Base-by-base conservation (phyloP, 371 early-diverging fungal species). In the Choanephora cucurbitarum region DNA sequence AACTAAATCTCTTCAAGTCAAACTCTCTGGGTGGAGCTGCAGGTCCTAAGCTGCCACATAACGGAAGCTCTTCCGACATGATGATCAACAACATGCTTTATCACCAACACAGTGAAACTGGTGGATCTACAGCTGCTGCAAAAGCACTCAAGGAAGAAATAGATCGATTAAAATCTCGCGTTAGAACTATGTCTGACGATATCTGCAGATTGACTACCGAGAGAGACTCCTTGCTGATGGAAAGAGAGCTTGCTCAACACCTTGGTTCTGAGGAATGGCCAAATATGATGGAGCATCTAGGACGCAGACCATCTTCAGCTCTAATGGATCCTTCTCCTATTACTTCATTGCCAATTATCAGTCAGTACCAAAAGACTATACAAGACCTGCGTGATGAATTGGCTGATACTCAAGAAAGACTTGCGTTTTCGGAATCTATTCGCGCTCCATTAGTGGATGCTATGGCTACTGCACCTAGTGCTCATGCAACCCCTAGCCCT, bases 151-250 rank as follows among this genome's bases (percentile, higher is more conserved):
- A 72, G 15, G 70, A 76, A 31, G 83, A 84, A 61, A 72, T 77
- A 11, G 64, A 72, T 3, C 69, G 76, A 4, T 62, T 83, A 8
- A 82, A 81, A 24, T 64, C 70, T 24, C 80, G 81, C 32, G 60
- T 83, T 13, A 66, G 64, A 21, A 62, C 69, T 24, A 69, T 68
- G 41, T 74, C 75, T 7, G 66, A 71, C 15, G 79, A 84, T 44
- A 70, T 86, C 11, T 73, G 72, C 31, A 59, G 72, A 51, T 67
- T 77, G 9, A 67, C 78, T 9, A 74, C 81, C 1, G 82, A 86
- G 53, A 74, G 83, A 44, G 84, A 86, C 31, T 74, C 81, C 1
- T 63, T 85, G 10, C 55, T 77, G 48, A 69, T 82, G 46, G 82
- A 82, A 37, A 67, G 77, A 21, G 79, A 73, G 34, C 60, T 72